Base-by-base conservation (phyloP, 179 eudicot species). In the Vitellaria paradoxa region DNA sequence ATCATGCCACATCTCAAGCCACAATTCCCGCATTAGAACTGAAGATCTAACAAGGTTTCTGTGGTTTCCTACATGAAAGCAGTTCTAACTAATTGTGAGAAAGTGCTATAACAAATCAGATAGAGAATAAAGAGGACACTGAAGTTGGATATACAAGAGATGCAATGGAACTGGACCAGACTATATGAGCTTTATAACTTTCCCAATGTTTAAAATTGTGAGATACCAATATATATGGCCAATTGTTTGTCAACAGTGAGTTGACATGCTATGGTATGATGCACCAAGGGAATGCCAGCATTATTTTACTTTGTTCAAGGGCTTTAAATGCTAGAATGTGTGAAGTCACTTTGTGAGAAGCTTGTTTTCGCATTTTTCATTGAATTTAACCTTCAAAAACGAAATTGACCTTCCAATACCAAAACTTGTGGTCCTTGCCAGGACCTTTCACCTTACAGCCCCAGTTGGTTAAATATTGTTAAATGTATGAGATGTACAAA, bases 1-100 rank as follows among this genome's bases (percentile, higher is more conserved):
- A 81, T 95, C 97, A 78, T 95, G 99, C 99, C 99, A 95, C 93
- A 93, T 87, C 88, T 95, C 95, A 81, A 95, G 97, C 99, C 99
- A 95, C 77, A 95, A 76, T 82, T 95, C 99, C 81, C 99, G 87
- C 97, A 95, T 95, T 63, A 95, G 72, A 70, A 86, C 91, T 74
- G 97, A 92, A 71, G 91, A 86, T 79, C 97, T 89, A 37, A 95
- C 97, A 82, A 95, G 93, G 78, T 95, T 93, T 89, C 99, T 89
- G 83, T 95, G 99, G 76, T 89, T 95, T 78, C 93, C 99, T 95
- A 87, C 83, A 86, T 6, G 72, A 76, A 81, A 62, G 78, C 67
- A 79, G 45, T 59, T 42, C 7, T 65, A 70, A 68, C 30, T 68
- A 13, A 47, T 9, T 45, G 9, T 11, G 40, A 71, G 17, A 72